Conservation (phyloP, 139 green algal genomes). For the Asterochloris erici region DNA sequence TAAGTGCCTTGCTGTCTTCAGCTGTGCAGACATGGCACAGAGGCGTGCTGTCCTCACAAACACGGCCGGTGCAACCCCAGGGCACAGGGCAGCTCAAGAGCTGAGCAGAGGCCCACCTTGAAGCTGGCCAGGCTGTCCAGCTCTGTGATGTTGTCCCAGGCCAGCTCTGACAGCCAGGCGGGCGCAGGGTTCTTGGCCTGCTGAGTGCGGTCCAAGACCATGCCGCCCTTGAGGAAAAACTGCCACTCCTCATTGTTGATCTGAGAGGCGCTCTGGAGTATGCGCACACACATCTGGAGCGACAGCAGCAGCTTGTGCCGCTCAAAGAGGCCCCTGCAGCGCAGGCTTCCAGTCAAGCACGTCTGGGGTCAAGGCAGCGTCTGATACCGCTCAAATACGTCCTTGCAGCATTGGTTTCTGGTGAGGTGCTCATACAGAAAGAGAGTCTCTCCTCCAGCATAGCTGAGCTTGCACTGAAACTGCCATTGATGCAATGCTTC, state of each 20-base stretch:
- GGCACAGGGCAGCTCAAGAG: too few species aligned
- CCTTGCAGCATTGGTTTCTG: too few species aligned
- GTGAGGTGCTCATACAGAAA: too few species aligned
- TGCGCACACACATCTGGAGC: slow-evolving; percentile 79
- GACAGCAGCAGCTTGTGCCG: slow-evolving; percentile 87
- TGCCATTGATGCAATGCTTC: not conserved
- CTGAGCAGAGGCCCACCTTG: slow-evolving; percentile 35
- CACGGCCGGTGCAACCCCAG: not conserved
- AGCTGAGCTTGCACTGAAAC: too few species aligned
- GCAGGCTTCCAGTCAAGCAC: not conserved
- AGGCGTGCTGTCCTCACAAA: not conserved
- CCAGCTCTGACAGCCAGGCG: slow-evolving; percentile 67
- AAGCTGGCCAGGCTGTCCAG: slow-evolving; percentile 72
- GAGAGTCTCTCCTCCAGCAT: too few species aligned
- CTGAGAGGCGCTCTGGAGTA: slow-evolving; percentile 41
- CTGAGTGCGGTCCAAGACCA: slow-evolving; percentile 64
- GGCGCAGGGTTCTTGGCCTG: slow-evolving; percentile 65
- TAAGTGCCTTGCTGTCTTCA: not conserved
- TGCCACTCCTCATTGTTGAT: slow-evolving; percentile 80
- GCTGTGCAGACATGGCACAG: not conserved
- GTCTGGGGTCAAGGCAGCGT: not conserved
- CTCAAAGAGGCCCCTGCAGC: slow-evolving; percentile 74
- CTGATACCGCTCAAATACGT: too few species aligned
- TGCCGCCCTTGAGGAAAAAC: slow-evolving; percentile 76
- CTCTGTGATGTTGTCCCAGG: slow-evolving; percentile 77